Evolutionary conservation across 805 yeast species (phyloP).

Genomic region (Alloascoidea africana): DNA sequence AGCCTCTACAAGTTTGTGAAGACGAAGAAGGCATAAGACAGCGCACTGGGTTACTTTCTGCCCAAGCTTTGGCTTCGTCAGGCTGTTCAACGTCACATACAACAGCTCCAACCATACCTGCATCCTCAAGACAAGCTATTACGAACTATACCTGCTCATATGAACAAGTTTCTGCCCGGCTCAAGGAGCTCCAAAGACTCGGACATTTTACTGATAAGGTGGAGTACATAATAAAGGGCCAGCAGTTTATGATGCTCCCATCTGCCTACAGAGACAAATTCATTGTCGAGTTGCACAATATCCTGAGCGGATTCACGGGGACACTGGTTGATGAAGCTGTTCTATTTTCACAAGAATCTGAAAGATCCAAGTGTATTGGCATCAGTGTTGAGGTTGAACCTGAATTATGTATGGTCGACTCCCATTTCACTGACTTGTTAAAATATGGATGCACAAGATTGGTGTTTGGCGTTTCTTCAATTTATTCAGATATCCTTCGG

Average conservation of each 20-base stretch:
- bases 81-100: too few species aligned
- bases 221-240: slow-evolving; percentile 97
- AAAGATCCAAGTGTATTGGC: slow-evolving; percentile 95
- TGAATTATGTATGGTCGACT: slow-evolving; percentile 92
- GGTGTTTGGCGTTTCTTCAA: slow-evolving; percentile 94
- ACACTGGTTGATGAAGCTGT: slow-evolving; percentile 83
- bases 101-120: slow-evolving; percentile 97
- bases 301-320: slow-evolving; percentile 85
- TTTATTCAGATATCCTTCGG: slow-evolving; percentile 95
- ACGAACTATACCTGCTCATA: slow-evolving; percentile 96
- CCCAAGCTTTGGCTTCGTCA: too few species aligned
- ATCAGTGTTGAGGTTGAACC: slow-evolving; percentile 98
- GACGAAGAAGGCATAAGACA: too few species aligned
- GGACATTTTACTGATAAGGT: slow-evolving; percentile 97
- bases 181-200: slow-evolving; percentile 85
- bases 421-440: slow-evolving; percentile 91
- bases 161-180: slow-evolving; percentile 95
- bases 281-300: slow-evolving; percentile 84
- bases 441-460: slow-evolving; percentile 92
- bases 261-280: slow-evolving; percentile 80
- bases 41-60: slow-evolving; percentile 94
- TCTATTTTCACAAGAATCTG: slow-evolving; percentile 78
- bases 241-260: slow-evolving; percentile 94
- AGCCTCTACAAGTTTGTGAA: too few species aligned
- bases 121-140: slow-evolving; percentile 98